Conservation (phyloP, 805 yeast genomes). For the Sungouiella thailandica region DNA sequence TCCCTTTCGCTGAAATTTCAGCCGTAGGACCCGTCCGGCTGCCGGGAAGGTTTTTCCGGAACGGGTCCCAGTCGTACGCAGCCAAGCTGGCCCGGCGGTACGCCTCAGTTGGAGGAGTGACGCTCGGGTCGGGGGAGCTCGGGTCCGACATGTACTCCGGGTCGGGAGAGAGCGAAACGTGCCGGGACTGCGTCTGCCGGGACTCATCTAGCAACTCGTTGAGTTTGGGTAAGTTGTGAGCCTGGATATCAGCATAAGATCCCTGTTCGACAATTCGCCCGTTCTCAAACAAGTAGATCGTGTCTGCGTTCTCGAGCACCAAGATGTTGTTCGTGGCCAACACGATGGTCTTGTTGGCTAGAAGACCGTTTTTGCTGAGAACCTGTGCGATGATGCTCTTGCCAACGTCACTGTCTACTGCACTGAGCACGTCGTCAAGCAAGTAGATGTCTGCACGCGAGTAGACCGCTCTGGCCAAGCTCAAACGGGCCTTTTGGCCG, state of each 20-base stretch:
- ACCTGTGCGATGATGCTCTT: conserved; percentile 28
- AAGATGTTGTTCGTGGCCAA: conserved; percentile 12
- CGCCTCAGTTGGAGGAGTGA: not conserved
- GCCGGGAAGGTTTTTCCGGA: conserved; percentile 22
- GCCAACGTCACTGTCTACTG: conserved; percentile 42
- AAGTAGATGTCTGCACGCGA: conserved; percentile 35
- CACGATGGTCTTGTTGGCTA: conserved; percentile 15
- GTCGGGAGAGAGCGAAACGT: conserved; percentile 1
- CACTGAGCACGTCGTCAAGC: conserved; percentile 39
- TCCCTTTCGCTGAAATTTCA: conserved; percentile 51
- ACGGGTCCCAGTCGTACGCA: conserved; percentile 37
- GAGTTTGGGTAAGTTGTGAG: conserved; percentile 5
- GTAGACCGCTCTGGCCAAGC: conserved; percentile 40
- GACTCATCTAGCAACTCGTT: conserved; percentile 2
- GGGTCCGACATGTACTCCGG: not conserved
- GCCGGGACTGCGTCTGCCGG: conserved; percentile 1
- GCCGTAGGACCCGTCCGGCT: conserved; percentile 8
- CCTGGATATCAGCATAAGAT: conserved; percentile 3
- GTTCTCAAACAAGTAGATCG: conserved; percentile 9
- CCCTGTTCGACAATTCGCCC: conserved; percentile 9
- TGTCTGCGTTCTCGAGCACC: conserved; percentile 9
- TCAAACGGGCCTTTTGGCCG: conserved; percentile 39
- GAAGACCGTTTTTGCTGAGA: conserved; percentile 26
- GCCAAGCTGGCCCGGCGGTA: conserved; percentile 11
- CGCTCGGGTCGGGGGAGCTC: not conserved